Conservation (phyloP, 169 alveolate species). For the Plasmodium ovale region DNA sequence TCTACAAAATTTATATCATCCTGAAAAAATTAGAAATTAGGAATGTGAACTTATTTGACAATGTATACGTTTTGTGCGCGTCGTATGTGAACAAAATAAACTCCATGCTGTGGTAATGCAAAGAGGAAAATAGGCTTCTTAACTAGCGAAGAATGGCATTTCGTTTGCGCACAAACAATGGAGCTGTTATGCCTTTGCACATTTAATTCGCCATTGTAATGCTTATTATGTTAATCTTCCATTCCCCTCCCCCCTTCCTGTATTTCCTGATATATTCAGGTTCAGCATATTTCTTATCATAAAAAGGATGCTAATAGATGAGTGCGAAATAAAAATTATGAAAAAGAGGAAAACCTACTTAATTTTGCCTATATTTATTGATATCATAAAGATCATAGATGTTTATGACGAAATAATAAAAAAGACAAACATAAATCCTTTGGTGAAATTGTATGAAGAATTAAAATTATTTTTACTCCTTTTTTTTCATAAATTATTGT, state of each 20-base stretch:
- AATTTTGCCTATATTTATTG: slow-evolving; percentile 66
- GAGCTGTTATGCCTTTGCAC: no score
- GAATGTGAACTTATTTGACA: slow-evolving; percentile 72
- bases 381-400: slow-evolving; percentile 63
- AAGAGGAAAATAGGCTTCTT: neutral
- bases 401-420: slow-evolving; percentile 75
- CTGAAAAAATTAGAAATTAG: slow-evolving; percentile 62
- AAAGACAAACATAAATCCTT: slow-evolving; percentile 42
- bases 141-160: neutral
- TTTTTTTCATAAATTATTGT: slow-evolving; percentile 64
- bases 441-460: slow-evolving; percentile 53
- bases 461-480: slow-evolving; percentile 62
- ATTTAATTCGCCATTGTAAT: neutral
- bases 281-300: slow-evolving; percentile 65
- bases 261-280: slow-evolving; percentile 5
- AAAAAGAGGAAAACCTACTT: slow-evolving; percentile 50
- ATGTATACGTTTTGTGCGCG: slow-evolving; percentile 54
- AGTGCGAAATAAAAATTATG: slow-evolving; percentile 71
- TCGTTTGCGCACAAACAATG: neutral
- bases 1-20: slow-evolving; percentile 62
- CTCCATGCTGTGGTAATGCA: slow-evolving; percentile 65
- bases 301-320: slow-evolving; percentile 72
- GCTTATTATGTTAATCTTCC: no score
- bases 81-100: slow-evolving; percentile 72
- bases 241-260: neutral